A percentile compares a stretch with the other conserved stretches of the same genome.
These are phyloP conservation scores for Lachnellula subtilissima DNA, from an alignment of 2,329 filamentous ascomycete species.

Conservation along the genomic window DNA sequence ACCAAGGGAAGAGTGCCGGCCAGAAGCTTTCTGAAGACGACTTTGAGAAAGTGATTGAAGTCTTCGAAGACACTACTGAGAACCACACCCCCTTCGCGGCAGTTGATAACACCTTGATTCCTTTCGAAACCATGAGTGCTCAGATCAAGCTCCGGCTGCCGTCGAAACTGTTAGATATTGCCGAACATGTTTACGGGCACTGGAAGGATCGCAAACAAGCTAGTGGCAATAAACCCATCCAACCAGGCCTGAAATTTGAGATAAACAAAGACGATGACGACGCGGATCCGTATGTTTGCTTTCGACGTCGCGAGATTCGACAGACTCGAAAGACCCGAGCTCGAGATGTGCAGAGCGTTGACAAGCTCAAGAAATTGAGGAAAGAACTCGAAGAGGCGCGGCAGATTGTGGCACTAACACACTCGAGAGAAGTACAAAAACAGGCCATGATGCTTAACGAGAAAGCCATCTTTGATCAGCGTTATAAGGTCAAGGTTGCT, in stretches of 20 bases:
- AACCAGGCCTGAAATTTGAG: slow-evolving; percentile 85
- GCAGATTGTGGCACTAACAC: slow-evolving; percentile 70
- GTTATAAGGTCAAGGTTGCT: slow-evolving; percentile 75
- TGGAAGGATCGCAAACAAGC: slow-evolving; percentile 72
- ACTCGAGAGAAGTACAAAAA: slow-evolving; percentile 74
- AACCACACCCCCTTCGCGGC: slow-evolving; percentile 83
- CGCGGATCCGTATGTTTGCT: slow-evolving; percentile 95
- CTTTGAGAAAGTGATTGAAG: slow-evolving; percentile 91
- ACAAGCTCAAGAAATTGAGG: slow-evolving; percentile 88
- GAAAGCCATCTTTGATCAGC: slow-evolving; percentile 75
- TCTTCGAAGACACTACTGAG: slow-evolving; percentile 84
- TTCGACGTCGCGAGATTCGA: slow-evolving; percentile 88
- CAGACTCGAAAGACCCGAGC: slow-evolving; percentile 93
- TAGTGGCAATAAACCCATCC: slow-evolving; percentile 66
- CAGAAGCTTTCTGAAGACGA: slow-evolving; percentile 77
- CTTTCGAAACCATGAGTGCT: slow-evolving; percentile 67
- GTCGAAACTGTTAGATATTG: slow-evolving; percentile 45
- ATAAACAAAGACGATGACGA: slow-evolving; percentile 92
- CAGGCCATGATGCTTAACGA: slow-evolving; percentile 73
- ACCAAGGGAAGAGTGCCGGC: slow-evolving; percentile 63
- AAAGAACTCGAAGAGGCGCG: slow-evolving; percentile 87
- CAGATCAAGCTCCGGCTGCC: slow-evolving; percentile 31
- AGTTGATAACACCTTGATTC: slow-evolving; percentile 80
- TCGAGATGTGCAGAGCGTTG: slow-evolving; percentile 87
- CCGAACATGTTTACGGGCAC: slow-evolving; percentile 81